Conservation (phyloP, 768 basidiomycete genomes). For the Phaffia tasmanica region DNA sequence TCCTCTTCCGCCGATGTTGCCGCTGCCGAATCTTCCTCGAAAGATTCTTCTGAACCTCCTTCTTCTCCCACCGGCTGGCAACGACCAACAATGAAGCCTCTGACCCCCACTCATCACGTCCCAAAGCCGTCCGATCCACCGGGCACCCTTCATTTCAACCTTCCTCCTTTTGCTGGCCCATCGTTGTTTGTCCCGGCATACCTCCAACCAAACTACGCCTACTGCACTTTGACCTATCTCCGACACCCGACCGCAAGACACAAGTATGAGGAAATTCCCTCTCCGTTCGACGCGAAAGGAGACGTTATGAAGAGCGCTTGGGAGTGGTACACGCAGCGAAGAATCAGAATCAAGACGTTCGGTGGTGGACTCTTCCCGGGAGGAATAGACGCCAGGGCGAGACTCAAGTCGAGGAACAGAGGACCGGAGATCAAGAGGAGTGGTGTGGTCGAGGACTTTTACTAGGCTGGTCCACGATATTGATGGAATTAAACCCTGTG, state of each 20-base stretch:
- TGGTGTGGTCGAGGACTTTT: slow-evolving; percentile 24
- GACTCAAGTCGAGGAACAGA: not conserved
- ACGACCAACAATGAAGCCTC: not conserved
- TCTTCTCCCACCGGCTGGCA: not conserved
- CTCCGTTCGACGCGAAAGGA: slow-evolving; percentile 91
- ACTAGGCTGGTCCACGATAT: slow-evolving; percentile 1
- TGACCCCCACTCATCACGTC: slow-evolving; percentile 24
- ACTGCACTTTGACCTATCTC: slow-evolving; percentile 83
- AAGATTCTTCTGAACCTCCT: not conserved
- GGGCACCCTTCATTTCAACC: slow-evolving; percentile 51
- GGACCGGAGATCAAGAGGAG: slow-evolving; percentile 17
- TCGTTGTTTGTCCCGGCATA: slow-evolving; percentile 90
- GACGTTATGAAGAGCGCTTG: slow-evolving; percentile 82
- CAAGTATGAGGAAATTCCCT: slow-evolving; percentile 79
- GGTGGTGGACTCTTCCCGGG: slow-evolving; percentile 19
- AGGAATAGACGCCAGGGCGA: slow-evolving; percentile 24
- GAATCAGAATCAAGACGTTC: slow-evolving; percentile 15
- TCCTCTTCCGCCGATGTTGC: not conserved
- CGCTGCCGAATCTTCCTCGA: not conserved
- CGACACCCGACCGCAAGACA: slow-evolving; percentile 96
- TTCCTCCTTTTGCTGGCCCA: slow-evolving; percentile 77
- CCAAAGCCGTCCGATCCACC: slow-evolving; percentile 13
- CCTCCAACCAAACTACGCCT: slow-evolving; percentile 70
- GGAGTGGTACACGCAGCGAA: slow-evolving; percentile 64
- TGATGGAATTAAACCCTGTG: no score